These are phyloP conservation scores for Coemansia sp. DNA, from an alignment of 192 early-diverging fungal genomes.

Conservation along the genomic window DNA sequence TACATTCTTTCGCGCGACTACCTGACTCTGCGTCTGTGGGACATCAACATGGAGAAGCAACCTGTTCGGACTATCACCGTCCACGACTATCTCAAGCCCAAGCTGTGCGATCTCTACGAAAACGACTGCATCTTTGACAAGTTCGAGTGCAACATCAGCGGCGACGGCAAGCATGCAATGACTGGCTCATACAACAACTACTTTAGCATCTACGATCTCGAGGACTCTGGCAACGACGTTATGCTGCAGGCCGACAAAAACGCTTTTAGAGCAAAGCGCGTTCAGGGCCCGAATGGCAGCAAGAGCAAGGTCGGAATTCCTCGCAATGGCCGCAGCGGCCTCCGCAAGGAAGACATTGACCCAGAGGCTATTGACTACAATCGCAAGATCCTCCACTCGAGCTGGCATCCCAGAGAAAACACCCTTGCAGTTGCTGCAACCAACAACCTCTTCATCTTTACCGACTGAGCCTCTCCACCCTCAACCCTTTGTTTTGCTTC, in stretches of 20 bases:
- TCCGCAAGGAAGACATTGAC: slow-evolving; percentile 75
- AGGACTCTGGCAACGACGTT: slow-evolving; percentile 76
- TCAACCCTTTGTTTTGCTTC: slow-evolving; percentile 11
- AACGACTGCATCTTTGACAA: slow-evolving; percentile 99
- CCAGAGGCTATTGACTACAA: slow-evolving; percentile 88
- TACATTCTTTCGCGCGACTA: slow-evolving; percentile 98
- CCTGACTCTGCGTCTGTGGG: slow-evolving; percentile 97
- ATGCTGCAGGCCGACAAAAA: slow-evolving; percentile 96
- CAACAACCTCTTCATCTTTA: slow-evolving; percentile 98
- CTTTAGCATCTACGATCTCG: slow-evolving; percentile 92
- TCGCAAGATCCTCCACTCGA: slow-evolving; percentile 97
- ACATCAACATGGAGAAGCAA: slow-evolving; percentile 94
- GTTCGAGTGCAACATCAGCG: slow-evolving; percentile 98
- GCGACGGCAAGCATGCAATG: slow-evolving; percentile 87
- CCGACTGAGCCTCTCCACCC: slow-evolving; percentile 39
- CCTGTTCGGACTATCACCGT: slow-evolving; percentile 96
- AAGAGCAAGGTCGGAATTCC: slow-evolving; percentile 59
- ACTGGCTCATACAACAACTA: slow-evolving; percentile 99
- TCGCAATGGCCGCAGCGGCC: slow-evolving; percentile 57
- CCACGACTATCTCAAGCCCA: slow-evolving; percentile 92
- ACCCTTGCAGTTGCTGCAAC: slow-evolving; percentile 97
- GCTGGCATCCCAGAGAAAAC: slow-evolving; percentile 99
- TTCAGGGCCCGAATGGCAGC: slow-evolving; percentile 60
- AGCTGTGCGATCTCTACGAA: slow-evolving; percentile 98
- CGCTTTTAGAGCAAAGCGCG: slow-evolving; percentile 94